phyloP scores from a whole-genome alignment of 2,329 filamentous ascomycete species.

The Aspergillus texensis region DNA sequence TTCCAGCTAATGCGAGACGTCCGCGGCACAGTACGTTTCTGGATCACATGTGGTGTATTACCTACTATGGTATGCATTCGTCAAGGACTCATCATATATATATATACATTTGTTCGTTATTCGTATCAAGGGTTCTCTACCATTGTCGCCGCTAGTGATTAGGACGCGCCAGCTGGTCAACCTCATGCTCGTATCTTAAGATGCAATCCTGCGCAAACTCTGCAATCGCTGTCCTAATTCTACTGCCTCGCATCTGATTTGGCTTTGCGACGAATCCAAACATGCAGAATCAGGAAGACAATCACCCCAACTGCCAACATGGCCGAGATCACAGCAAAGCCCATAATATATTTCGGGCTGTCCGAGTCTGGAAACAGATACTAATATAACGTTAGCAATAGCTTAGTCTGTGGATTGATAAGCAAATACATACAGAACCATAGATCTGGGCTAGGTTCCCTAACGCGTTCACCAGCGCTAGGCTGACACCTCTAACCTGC shows the following conservation, averaged over 20 bases:
- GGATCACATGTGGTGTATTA: background rate
- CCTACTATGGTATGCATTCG: background rate
- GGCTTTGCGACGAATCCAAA: slow-evolving; percentile 24
- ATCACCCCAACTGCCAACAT: slow-evolving; percentile 35
- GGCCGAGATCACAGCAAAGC: slow-evolving; percentile 42
- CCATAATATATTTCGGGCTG: slow-evolving; percentile 53
- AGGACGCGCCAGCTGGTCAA: background rate
- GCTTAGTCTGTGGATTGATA: background rate
- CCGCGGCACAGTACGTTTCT: background rate
- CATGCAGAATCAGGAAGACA: slow-evolving; percentile 30
- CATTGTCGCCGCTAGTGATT: background rate
- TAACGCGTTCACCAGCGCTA: slow-evolving; percentile 58
- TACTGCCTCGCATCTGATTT: background rate
- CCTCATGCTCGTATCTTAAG: background rate
- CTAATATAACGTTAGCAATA: background rate
- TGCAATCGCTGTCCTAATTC: background rate
- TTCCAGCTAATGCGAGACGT: background rate
- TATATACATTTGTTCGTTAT: background rate
- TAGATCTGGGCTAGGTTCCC: slow-evolving; percentile 61
- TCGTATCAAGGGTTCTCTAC: background rate
- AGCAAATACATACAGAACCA: slow-evolving; percentile 34
- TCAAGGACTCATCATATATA: background rate
- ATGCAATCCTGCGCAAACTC: background rate
- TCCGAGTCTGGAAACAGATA: slow-evolving; percentile 56
- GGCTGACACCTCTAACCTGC: slow-evolving; percentile 54